A percentile compares a stretch with the other conserved stretches of the same genome.
Evolutionary conservation across 1,284 basidiomycete species (phyloP).

Genomic region (Trametes pubescens): DNA sequence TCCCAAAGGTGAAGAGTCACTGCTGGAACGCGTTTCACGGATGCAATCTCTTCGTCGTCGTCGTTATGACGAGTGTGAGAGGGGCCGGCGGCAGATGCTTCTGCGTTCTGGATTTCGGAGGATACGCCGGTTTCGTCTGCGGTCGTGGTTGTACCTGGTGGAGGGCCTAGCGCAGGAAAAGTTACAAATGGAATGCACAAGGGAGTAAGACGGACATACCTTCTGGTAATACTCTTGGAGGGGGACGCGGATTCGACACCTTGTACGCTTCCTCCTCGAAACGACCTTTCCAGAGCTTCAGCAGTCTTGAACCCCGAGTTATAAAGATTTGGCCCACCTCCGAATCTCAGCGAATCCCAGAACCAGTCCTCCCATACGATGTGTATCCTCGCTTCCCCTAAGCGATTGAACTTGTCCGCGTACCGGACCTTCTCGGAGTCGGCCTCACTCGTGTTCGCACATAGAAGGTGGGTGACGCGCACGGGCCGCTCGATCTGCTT

Average conservation of each 20-base stretch:
- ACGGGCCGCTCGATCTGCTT: slow-evolving; percentile 73
- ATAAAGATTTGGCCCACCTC: slow-evolving; percentile 51
- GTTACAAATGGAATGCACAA: neutral
- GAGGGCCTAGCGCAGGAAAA: slow-evolving; percentile 14
- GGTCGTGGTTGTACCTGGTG: slow-evolving; percentile 13
- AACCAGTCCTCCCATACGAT: slow-evolving; percentile 90
- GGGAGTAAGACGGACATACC: slow-evolving; percentile 17
- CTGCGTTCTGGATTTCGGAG: slow-evolving; percentile 28
- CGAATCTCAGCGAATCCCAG: slow-evolving; percentile 78
- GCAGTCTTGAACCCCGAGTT: neutral
- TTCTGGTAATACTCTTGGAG: slow-evolving; percentile 48
- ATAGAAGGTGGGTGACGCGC: slow-evolving; percentile 72
- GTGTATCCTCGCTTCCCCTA: slow-evolving; percentile 69
- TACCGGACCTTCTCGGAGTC: slow-evolving; percentile 76
- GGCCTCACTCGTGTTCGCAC: slow-evolving; percentile 53
- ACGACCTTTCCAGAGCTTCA: slow-evolving; percentile 40
- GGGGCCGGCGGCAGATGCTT: slow-evolving; percentile 16
- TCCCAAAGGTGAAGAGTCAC: slow-evolving; percentile 73
- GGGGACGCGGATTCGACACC: slow-evolving; percentile 64
- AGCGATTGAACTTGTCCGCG: slow-evolving; percentile 71
- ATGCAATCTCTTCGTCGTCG: slow-evolving; percentile 57
- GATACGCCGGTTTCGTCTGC: slow-evolving; percentile 19
- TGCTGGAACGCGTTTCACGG: slow-evolving; percentile 61
- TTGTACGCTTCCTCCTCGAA: slow-evolving; percentile 65
- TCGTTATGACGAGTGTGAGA: slow-evolving; percentile 15